Conservation (phyloP, 2,329 filamentous ascomycete species). For the Setomelanomma holmii region DNA sequence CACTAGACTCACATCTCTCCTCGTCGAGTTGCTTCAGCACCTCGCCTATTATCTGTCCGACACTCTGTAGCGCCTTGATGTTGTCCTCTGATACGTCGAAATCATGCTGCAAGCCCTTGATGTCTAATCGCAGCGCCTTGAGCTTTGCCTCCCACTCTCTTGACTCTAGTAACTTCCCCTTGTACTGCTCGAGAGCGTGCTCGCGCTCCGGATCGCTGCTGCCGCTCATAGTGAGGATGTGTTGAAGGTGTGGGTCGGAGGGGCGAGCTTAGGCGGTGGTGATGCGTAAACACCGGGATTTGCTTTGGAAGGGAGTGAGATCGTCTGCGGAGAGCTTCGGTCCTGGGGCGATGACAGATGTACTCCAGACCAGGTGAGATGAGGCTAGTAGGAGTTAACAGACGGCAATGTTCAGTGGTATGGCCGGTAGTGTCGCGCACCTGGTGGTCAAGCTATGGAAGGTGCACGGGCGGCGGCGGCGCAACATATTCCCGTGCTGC, state of each 20-base stretch:
- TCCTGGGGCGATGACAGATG: neutral
- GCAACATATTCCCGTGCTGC: slow-evolving; percentile 19
- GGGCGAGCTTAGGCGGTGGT: slow-evolving; percentile 23
- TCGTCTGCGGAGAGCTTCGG: neutral
- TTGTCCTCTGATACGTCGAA: slow-evolving; percentile 98
- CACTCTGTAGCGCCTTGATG: slow-evolving; percentile 98
- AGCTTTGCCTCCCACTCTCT: slow-evolving; percentile 99
- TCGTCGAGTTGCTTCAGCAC: slow-evolving; percentile 98
- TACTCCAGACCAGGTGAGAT: neutral
- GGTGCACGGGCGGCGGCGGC: slow-evolving; percentile 18
- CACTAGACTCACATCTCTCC: slow-evolving; percentile 80
- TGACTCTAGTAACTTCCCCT: slow-evolving; percentile 75
- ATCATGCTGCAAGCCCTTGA: slow-evolving; percentile 93
- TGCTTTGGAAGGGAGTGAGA: slow-evolving; percentile 2
- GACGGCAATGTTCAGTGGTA: slow-evolving; percentile 8
- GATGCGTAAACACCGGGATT: slow-evolving; percentile 28
- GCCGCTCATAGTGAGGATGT: slow-evolving; percentile 43
- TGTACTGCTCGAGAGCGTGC: slow-evolving; percentile 61
- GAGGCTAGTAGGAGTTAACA: neutral
- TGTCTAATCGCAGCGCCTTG: slow-evolving; percentile 90
- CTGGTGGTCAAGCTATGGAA: slow-evolving; percentile 27
- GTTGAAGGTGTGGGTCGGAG: slow-evolving; percentile 15
- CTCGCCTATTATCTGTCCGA: slow-evolving; percentile 98
- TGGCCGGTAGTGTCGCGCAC: slow-evolving; percentile 26
- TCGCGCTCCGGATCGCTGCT: slow-evolving; percentile 58